These are phyloP conservation scores for Cunninghamia lanceolata DNA, from an alignment of 75 land plant species.

Conservation along the genomic window DNA sequence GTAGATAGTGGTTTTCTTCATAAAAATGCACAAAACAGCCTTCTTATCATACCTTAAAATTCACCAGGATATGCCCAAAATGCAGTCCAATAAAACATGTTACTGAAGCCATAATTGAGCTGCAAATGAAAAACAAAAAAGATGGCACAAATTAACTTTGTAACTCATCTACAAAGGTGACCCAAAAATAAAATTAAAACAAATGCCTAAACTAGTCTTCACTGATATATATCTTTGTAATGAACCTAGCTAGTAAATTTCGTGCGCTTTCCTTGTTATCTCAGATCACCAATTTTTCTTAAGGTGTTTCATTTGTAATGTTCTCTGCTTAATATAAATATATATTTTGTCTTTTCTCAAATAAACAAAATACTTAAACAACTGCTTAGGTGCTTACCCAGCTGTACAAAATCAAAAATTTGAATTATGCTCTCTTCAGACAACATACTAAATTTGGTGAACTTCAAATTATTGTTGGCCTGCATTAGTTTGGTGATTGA, in stretches of 20 bases:
- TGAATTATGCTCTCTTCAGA: neutral
- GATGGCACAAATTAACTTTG: neutral
- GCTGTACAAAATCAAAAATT: neutral
- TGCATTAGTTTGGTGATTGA: neutral
- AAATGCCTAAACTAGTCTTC: neutral
- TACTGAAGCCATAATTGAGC: constrained; percentile 75
- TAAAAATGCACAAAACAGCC: neutral
- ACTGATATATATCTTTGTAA: too few species aligned
- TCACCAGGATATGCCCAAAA: constrained; percentile 64
- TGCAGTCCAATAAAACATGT: constrained; percentile 79
- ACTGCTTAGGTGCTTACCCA: neutral
- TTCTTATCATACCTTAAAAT: constrained; percentile 49
- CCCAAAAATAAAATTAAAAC: neutral
- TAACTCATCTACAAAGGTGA: too few species aligned
- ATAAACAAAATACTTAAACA: neutral
- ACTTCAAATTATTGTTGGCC: neutral
- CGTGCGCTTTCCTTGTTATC: too few species aligned
- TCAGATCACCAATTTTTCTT: too few species aligned
- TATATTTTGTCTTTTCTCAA: too few species aligned
- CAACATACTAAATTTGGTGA: neutral
- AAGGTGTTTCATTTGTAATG: too few species aligned
- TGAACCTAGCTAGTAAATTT: too few species aligned
- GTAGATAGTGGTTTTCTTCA: neutral
- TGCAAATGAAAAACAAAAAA: constrained; percentile 17
- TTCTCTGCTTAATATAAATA: too few species aligned